Percentiles rank a stretch among this genome's conserved stretches.
Evolutionary conservation across 306 rosid species (phyloP).

Genomic region (Geum urbanum): DNA sequence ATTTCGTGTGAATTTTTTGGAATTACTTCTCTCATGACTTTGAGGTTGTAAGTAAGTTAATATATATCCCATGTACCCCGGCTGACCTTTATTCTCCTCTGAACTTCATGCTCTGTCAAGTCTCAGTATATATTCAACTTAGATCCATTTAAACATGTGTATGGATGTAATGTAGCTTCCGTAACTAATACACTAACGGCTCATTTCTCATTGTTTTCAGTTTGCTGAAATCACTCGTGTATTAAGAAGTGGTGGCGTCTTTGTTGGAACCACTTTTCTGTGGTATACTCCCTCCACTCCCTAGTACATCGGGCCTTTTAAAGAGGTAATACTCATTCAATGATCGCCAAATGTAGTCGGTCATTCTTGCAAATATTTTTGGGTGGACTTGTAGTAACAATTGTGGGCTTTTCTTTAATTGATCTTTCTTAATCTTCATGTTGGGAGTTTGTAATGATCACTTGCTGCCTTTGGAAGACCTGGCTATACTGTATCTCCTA

Average conservation of each 20-base stretch:
- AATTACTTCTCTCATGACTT: neutral
- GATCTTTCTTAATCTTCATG: neutral
- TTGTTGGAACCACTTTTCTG: slow-evolving; percentile 89
- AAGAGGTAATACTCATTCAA: slow-evolving; percentile 46
- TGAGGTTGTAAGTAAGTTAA: neutral
- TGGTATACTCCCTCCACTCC: slow-evolving; percentile 66
- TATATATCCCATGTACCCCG: neutral
- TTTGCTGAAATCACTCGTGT: slow-evolving; percentile 74
- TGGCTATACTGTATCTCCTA: neutral
- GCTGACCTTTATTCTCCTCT: slow-evolving; percentile 7
- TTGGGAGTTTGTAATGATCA: slow-evolving; percentile 3
- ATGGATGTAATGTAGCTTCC: neutral
- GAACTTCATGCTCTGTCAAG: neutral
- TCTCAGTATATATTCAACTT: slow-evolving; percentile 11
- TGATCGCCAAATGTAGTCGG: neutral
- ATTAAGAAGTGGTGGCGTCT: slow-evolving; percentile 71
- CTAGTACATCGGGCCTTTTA: slow-evolving; percentile 39
- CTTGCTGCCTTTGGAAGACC: too few relatives aligned
- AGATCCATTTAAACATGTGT: slow-evolving; percentile 1
- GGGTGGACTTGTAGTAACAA: slow-evolving; percentile 2
- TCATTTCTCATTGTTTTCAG: slow-evolving; percentile 31
- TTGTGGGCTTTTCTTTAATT: neutral
- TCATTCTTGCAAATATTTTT: slow-evolving; percentile 12
- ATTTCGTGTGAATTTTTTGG: neutral
- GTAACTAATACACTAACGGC: slow-evolving; percentile 15